Conservation (phyloP, 371 early-diverging fungal genomes). For the Dentiscutata heterogama region DNA sequence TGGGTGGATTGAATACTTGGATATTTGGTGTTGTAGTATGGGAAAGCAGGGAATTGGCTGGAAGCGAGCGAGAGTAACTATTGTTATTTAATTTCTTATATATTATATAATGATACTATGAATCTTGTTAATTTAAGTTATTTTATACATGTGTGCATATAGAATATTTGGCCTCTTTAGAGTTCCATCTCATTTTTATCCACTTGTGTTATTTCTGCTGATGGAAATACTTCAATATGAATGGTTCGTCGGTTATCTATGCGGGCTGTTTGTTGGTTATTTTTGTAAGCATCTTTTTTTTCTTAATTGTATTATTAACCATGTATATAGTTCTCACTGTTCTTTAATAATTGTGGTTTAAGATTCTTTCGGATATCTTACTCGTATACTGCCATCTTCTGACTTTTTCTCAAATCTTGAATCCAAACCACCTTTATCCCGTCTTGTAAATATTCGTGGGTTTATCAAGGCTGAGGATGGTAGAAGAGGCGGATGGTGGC, state of each 20-base stretch:
- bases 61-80: constrained; percentile 42
- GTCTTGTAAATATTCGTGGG: constrained; percentile 27
- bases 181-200: constrained; percentile 47
- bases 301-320: too few species aligned
- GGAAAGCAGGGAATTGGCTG: constrained; percentile 47
- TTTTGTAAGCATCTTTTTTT: constrained; percentile 26
- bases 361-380: constrained; percentile 45
- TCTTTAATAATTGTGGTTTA: background rate
- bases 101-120: too few species aligned
- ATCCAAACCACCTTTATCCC: background rate
- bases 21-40: constrained; percentile 47
- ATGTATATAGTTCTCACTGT: too few species aligned
- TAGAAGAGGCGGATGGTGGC: constrained; percentile 45
- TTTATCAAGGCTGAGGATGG: constrained; percentile 41
- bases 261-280: constrained; percentile 39
- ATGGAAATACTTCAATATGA: constrained; percentile 34
- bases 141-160: background rate
- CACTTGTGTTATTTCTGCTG: constrained; percentile 37
- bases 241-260: constrained; percentile 40
- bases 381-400: constrained; percentile 32
- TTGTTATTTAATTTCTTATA: background rate
- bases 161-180: constrained; percentile 36
- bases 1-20: constrained; percentile 44
- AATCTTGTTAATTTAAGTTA: background rate
- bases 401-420: constrained; percentile 30